phyloP scores from a whole-genome alignment of 768 basidiomycete genomes.

The Russula olivacea region DNA sequence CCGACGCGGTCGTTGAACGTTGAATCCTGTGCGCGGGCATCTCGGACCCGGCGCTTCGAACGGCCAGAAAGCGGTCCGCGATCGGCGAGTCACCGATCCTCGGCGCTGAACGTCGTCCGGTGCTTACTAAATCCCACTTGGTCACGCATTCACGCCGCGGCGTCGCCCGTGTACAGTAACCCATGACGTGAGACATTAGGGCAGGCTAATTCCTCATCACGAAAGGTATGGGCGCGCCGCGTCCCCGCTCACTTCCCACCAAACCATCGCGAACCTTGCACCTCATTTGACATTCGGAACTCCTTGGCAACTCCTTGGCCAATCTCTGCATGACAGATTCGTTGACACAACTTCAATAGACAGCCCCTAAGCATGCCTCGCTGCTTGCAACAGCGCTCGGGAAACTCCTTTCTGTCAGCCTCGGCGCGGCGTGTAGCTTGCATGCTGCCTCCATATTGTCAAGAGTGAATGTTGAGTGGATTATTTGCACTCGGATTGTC shows the following conservation, averaged over 20 bases:
- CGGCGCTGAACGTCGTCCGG: not conserved
- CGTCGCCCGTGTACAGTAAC: no score
- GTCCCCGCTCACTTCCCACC: not conserved
- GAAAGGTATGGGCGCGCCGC: no score
- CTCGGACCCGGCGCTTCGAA: not conserved
- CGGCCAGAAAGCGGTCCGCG: not conserved
- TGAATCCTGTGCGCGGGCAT: not conserved
- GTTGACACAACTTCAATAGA: not conserved
- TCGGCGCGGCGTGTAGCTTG: not conserved
- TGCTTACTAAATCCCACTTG: not conserved
- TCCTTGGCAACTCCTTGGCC: not conserved
- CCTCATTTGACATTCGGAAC: not conserved
- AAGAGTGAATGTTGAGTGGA: not conserved
- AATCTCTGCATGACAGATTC: not conserved
- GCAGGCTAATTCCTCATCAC: no score
- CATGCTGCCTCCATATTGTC: not conserved
- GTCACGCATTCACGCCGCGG: no score
- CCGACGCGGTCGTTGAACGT: not conserved
- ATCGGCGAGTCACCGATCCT: not conserved
- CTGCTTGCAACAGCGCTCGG: not conserved
- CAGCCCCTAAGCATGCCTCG: not conserved
- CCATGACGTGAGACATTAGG: not conserved
- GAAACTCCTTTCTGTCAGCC: no score
- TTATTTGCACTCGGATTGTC: not conserved
- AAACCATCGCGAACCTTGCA: not conserved